Evolutionary conservation across 257 asterid genomes (phyloP).

Genomic region (Lycium barbarum): DNA sequence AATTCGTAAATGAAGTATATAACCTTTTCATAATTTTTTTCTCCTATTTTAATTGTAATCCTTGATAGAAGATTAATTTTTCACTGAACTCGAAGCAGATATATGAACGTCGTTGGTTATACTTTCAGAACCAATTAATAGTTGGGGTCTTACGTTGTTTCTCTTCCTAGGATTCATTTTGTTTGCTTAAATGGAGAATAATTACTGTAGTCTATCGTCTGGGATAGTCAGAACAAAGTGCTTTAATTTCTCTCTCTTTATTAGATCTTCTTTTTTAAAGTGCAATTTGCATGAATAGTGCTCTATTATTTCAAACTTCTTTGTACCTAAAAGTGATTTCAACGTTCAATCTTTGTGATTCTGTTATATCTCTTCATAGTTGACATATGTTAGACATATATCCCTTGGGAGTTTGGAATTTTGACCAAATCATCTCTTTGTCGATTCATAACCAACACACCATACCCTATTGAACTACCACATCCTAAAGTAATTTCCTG

Average conservation of each 20-base stretch:
- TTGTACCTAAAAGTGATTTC: constrained; percentile 1
- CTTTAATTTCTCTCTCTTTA: neutral
- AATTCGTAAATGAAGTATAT: too few relatives aligned
- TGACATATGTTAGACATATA: neutral
- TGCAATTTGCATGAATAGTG: constrained; percentile 5
- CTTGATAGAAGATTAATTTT: too few relatives aligned
- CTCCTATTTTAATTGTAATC: too few relatives aligned
- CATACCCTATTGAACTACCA: neutral
- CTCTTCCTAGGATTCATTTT: constrained; percentile 20
- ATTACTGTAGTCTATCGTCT: neutral
- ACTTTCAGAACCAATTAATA: neutral
- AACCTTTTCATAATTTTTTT: too few relatives aligned
- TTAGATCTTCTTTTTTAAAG: constrained; percentile 11
- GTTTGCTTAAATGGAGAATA: neutral
- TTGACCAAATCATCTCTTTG: constrained; percentile 20
- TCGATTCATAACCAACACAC: constrained; percentile 7
- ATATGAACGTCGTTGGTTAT: neutral
- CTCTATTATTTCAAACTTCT: constrained; percentile 9
- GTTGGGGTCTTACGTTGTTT: neutral
- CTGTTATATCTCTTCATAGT: constrained; percentile 6
- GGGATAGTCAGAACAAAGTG: constrained; percentile 3
- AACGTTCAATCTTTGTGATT: neutral
- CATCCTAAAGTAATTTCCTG: neutral
- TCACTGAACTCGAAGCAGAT: neutral
- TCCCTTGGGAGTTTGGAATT: constrained; percentile 16